Evolutionary conservation across 2,329 filamentous ascomycete species (phyloP), one percentile per base, ranked within the genome.

Genomic region (Chaetomium sp.): DNA sequence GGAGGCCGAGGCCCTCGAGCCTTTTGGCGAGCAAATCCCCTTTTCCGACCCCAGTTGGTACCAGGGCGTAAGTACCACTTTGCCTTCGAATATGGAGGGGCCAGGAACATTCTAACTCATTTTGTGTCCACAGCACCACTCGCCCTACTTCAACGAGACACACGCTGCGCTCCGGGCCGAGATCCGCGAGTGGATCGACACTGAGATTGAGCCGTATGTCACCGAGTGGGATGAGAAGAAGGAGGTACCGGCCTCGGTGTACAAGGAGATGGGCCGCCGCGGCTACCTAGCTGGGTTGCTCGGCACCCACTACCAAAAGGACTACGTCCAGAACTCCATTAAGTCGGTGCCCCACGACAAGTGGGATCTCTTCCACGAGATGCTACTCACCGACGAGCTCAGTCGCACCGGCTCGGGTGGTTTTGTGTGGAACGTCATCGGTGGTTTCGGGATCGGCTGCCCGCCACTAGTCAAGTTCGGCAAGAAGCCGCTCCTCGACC

Each of bases 301-400:
- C 69, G 95, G 94, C 69, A 85, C 92, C 67, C 83, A 90, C 74
- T 98, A 91, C 80, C 93, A 92, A 16, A 85, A 83, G 65, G 81
- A 96, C 71, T 89, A 94, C 74, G 88, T 87, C 25, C 81, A 88
- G 50, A 85, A 89, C 74, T 81, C 83, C 6, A 86, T 97, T 72
- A 87, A 90, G 79, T 90, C 87, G 57, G 95, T 99, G 13, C 78
- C 90, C 0, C 82, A 91, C 0, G 92, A 97, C 80, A 89, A 95
- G 76, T 99, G 94, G 94, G 95, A 99, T 80, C 86, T 96, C 53
- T 99, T 98, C 88, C 95, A 99, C 80, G 95, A 99, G 84, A 85
- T 98, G 86, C 84, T 98, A 53, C 76, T 99, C 65, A 98, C 94
- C 1, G 95, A 99, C 72, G 95, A 99, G 84, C 81, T 99, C 53